Percentiles rank a stretch among this genome's conserved stretches.
phyloP scores from a whole-genome alignment of 345 rosid genomes.

The Hibiscus tridactylites region DNA sequence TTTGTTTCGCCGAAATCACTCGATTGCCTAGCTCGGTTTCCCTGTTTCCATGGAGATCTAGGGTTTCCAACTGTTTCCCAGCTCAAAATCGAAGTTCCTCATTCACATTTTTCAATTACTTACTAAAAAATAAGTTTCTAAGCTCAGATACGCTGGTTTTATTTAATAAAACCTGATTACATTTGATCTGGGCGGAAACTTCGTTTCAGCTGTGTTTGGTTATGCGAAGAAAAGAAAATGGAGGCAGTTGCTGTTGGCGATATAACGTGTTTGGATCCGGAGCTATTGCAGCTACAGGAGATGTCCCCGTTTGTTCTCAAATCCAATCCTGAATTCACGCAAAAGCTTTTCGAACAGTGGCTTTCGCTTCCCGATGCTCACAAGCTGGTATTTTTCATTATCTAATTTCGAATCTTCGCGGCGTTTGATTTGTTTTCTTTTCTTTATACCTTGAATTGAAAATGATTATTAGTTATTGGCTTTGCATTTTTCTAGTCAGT shows the following conservation, averaged over 20 bases:
- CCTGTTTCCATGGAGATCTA: slow-evolving; percentile 31
- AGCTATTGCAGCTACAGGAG: slow-evolving; percentile 77
- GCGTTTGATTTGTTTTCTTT: background rate
- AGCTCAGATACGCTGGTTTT: background rate
- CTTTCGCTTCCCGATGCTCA: slow-evolving; percentile 80
- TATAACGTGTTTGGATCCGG: slow-evolving; percentile 62
- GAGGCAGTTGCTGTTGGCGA: slow-evolving; percentile 40
- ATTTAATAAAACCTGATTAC: background rate
- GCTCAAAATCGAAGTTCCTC: slow-evolving; percentile 18
- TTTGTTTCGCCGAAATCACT: slow-evolving; percentile 17
- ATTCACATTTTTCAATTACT: background rate
- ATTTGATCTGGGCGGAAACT: slow-evolving; percentile 9
- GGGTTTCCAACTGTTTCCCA: slow-evolving; percentile 21
- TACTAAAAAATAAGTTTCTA: background rate
- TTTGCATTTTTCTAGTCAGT: background rate
- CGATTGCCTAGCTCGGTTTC: background rate
- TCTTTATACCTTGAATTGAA: background rate
- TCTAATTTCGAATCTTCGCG: background rate
- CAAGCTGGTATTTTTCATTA: slow-evolving; percentile 44
- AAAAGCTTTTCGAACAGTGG: slow-evolving; percentile 88
- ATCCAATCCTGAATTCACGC: slow-evolving; percentile 68
- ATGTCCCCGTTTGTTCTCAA: slow-evolving; percentile 63
- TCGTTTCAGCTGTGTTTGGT: slow-evolving; percentile 15
- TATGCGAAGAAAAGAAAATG: slow-evolving; percentile 27
- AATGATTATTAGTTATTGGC: background rate